Conservation (phyloP, 208 protist species). For the Acanthamoeba lugdunensis region DNA sequence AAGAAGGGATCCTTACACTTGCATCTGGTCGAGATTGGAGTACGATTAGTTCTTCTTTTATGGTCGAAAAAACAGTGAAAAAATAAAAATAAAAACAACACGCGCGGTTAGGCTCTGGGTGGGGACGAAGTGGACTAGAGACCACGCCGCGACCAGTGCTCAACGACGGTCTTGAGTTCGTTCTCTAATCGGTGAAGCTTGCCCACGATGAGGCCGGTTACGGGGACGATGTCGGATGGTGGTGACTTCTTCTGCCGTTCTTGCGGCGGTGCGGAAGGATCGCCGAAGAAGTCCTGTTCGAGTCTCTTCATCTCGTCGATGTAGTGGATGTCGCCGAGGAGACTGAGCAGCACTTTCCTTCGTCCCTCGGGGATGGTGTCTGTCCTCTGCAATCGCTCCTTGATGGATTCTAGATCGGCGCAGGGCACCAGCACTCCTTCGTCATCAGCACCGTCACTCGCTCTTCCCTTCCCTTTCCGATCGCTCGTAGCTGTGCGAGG, state of each 20-base stretch:
- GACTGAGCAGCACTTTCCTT: constrained; percentile 1
- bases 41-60: neutral
- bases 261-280: neutral
- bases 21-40: constrained; percentile 9
- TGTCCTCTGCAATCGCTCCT: neutral
- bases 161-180: constrained; percentile 38
- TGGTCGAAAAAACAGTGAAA: neutral
- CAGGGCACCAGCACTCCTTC: neutral
- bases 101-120: neutral
- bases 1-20: neutral
- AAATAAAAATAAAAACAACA: neutral
- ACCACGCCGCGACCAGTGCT: constrained; percentile 10
- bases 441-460: neutral
- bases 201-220: constrained; percentile 55
- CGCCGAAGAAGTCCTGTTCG: constrained; percentile 33
- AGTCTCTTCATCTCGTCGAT: constrained; percentile 56
- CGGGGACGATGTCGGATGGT: constrained; percentile 40
- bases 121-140: neutral
- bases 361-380: neutral
- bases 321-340: constrained; percentile 51
- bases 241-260: constrained; percentile 5
- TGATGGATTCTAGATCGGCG: neutral
- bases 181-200: constrained; percentile 66
- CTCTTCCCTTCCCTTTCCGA: no score
- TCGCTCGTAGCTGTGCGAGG: neutral